Percentiles rank a stretch among this genome's conserved stretches.
These are phyloP conservation scores for Leucogyrophana mollusca DNA, from an alignment of 768 basidiomycete genomes.

Conservation along the genomic window DNA sequence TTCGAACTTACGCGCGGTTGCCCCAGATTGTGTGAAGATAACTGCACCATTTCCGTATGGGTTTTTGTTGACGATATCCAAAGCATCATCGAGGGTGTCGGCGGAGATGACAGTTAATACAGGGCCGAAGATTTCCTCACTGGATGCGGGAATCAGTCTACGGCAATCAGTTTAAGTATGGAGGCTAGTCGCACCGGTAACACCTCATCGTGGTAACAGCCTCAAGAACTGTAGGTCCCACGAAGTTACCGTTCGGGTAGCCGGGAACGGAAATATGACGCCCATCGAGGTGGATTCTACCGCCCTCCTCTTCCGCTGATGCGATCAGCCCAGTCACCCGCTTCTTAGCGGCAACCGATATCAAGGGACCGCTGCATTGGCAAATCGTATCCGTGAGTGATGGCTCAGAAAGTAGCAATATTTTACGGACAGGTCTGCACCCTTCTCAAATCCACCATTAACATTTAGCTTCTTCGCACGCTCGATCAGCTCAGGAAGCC, in stretches of 20 bases:
- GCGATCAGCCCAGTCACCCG: slow-evolving; percentile 75
- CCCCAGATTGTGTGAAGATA: slow-evolving; percentile 95
- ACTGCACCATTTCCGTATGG: slow-evolving; percentile 92
- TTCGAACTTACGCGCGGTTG: slow-evolving; percentile 94
- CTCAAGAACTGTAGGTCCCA: slow-evolving; percentile 90
- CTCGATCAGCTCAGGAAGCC: slow-evolving; percentile 86
- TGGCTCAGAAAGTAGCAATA: slow-evolving; percentile 4
- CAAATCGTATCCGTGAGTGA: neutral
- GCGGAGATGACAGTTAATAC: slow-evolving; percentile 77
- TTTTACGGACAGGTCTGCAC: slow-evolving; percentile 69
- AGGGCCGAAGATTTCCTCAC: slow-evolving; percentile 95
- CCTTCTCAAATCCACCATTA: slow-evolving; percentile 87
- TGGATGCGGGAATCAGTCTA: slow-evolving; percentile 26
- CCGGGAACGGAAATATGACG: slow-evolving; percentile 62
- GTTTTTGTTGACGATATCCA: slow-evolving; percentile 87
- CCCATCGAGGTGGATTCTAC: slow-evolving; percentile 85
- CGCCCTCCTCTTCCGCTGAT: slow-evolving; percentile 78
- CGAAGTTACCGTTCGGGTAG: slow-evolving; percentile 89
- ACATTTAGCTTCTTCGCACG: slow-evolving; percentile 79
- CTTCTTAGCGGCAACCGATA: slow-evolving; percentile 78
- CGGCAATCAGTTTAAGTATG: neutral
- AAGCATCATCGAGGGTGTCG: slow-evolving; percentile 85
- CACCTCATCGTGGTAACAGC: slow-evolving; percentile 81
- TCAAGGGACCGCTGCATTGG: slow-evolving; percentile 63
- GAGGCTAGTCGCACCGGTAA: slow-evolving; percentile 64